Evolutionary conservation across 805 yeast species (phyloP).

Genomic region (Candida manassasensis): DNA sequence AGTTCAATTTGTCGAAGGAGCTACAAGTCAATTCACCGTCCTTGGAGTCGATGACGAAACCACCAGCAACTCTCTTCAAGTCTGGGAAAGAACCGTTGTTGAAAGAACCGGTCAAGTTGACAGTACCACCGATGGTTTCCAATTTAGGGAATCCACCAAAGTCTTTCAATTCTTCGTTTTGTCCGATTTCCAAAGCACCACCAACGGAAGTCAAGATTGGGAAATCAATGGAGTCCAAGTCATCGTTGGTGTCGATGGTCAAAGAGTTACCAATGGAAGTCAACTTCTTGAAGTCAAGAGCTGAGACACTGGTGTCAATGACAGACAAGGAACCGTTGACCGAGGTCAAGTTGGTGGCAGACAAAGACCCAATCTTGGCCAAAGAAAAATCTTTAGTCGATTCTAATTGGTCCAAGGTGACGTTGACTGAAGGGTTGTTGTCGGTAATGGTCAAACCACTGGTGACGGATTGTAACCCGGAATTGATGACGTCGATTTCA

Average conservation of each 20-base stretch:
- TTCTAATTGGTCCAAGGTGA: conserved; percentile 60
- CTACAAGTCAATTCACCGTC: conserved; percentile 76
- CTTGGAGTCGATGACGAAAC: conserved; percentile 73
- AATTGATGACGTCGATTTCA: conserved; percentile 65
- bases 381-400: conserved; percentile 88
- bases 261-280: conserved; percentile 74
- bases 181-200: conserved; percentile 89
- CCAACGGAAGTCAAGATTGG: conserved; percentile 67
- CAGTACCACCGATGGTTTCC: conserved; percentile 82
- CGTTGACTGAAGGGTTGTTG: conserved; percentile 76
- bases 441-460: conserved; percentile 72
- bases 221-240: conserved; percentile 66
- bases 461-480: conserved; percentile 70
- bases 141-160: conserved; percentile 73
- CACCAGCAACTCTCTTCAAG: conserved; percentile 83
- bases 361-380: conserved; percentile 72
- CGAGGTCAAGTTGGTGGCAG: conserved; percentile 59
- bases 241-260: conserved; percentile 66
- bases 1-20: conserved; percentile 65
- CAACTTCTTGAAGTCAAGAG: conserved; percentile 52
- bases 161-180: conserved; percentile 68
- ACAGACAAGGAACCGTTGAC: conserved; percentile 83
- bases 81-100: conserved; percentile 70
- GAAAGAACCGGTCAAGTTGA: conserved; percentile 74
- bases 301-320: conserved; percentile 62